These are phyloP conservation scores for Claviceps digitariae DNA, from an alignment of 2,329 filamentous ascomycete species.

Conservation along the genomic window DNA sequence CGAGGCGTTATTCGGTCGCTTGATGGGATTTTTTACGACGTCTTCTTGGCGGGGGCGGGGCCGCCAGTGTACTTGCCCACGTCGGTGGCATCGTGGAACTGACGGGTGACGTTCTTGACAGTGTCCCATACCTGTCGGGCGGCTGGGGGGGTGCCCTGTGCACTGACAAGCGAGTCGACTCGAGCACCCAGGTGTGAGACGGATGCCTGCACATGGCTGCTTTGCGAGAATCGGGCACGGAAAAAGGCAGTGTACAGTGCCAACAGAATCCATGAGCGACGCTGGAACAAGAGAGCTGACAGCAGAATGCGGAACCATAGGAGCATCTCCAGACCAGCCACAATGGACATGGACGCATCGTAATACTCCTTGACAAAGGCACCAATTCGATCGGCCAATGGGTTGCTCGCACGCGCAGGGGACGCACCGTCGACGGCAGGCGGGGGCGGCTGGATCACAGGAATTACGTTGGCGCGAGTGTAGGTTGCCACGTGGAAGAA, in stretches of 20 bases:
- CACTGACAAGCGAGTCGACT: slow-evolving; percentile 68
- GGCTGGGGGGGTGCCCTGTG: slow-evolving; percentile 73
- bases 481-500: slow-evolving; percentile 98
- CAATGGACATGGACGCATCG: slow-evolving; percentile 86
- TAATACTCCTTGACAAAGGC: slow-evolving; percentile 97
- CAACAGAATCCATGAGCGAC: slow-evolving; percentile 81
- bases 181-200: slow-evolving; percentile 60
- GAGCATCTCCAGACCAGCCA: slow-evolving; percentile 74
- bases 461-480: slow-evolving; percentile 83
- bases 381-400: slow-evolving; percentile 70
- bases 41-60: slow-evolving; percentile 36
- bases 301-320: slow-evolving; percentile 75
- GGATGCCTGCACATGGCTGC: slow-evolving; percentile 77
- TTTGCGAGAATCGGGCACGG: slow-evolving; percentile 79
- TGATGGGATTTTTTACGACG: slow-evolving; percentile 18
- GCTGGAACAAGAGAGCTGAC: slow-evolving; percentile 75
- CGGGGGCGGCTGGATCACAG: slow-evolving; percentile 61
- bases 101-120: slow-evolving; percentile 57
- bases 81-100: slow-evolving; percentile 71
- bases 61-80: slow-evolving; percentile 56
- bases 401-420: slow-evolving; percentile 38
- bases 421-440: slow-evolving; percentile 43
- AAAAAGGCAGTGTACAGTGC: slow-evolving; percentile 82
- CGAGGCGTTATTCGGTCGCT: background rate
- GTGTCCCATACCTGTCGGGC: slow-evolving; percentile 69